Evolutionary conservation across 2,329 filamentous ascomycete species (phyloP).

Genomic region (Zymoseptoria crescenta): DNA sequence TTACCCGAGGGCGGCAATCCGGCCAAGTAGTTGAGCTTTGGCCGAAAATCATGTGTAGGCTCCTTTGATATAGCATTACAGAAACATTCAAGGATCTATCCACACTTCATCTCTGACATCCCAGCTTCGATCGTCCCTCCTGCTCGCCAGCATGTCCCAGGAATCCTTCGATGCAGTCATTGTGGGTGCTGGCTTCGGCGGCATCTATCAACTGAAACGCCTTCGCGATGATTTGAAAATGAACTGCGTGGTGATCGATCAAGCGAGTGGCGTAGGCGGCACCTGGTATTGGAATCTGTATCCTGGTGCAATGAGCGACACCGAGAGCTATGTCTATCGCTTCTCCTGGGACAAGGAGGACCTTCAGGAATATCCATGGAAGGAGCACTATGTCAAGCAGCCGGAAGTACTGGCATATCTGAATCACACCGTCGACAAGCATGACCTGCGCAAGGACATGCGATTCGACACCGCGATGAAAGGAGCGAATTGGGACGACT

Average conservation of each 20-base stretch:
- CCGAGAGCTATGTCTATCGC: conserved; percentile 23
- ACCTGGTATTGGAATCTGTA: conserved; percentile 41
- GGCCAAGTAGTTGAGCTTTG: background rate
- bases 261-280: conserved; percentile 37
- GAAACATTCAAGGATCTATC: background rate
- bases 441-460: conserved; percentile 15
- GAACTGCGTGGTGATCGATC: conserved; percentile 31
- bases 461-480: conserved; percentile 13
- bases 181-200: conserved; percentile 25
- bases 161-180: conserved; percentile 20
- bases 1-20: background rate
- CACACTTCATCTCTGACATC: background rate
- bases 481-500: conserved; percentile 21
- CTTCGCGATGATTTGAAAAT: conserved; percentile 15
- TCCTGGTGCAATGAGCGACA: conserved; percentile 21
- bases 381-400: conserved; percentile 35
- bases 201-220: conserved; percentile 17
- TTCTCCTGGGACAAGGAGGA: conserved; percentile 31
- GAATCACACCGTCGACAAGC: conserved; percentile 13
- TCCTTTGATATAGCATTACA: background rate
- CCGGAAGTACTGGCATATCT: conserved; percentile 29
- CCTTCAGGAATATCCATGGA: conserved; percentile 31
- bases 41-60: background rate
- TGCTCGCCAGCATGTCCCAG: background rate
- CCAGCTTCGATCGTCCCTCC: background rate